Evolutionary conservation across 768 basidiomycete species (phyloP).

Genomic region (Lactarius hengduanensis): DNA sequence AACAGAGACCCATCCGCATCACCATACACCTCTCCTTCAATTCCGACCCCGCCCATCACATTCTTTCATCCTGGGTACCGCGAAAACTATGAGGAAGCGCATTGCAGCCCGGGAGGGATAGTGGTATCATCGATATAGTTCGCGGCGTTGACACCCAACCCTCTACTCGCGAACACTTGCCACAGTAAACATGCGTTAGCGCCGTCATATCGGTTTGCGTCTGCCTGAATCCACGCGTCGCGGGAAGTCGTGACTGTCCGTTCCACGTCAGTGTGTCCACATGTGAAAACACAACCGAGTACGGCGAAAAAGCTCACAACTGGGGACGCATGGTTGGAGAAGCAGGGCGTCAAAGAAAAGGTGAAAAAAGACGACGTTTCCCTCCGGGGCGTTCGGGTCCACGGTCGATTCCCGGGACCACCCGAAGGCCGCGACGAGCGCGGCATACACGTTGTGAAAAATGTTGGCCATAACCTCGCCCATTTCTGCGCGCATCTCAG

Average conservation of each 20-base stretch:
- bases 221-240: conserved; percentile 53
- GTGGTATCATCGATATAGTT: not conserved
- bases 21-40: not conserved
- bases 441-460: conserved; percentile 29
- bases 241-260: conserved; percentile 44
- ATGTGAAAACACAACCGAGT: no score
- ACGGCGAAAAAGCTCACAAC: conserved; percentile 38
- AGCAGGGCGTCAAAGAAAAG: conserved; percentile 52
- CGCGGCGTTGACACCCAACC: conserved; percentile 41
- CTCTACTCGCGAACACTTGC: conserved; percentile 50
- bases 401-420: conserved; percentile 39
- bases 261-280: not conserved
- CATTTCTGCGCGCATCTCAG: conserved; percentile 37
- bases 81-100: not conserved
- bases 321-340: conserved; percentile 49
- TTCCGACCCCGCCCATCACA: not conserved
- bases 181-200: conserved; percentile 46
- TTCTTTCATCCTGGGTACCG: not conserved
- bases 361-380: conserved; percentile 53
- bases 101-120: not conserved
- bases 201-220: conserved; percentile 46
- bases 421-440: conserved; percentile 32
- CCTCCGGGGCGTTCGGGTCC: conserved; percentile 41
- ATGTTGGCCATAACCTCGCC: conserved; percentile 58
- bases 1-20: no score